Conservation (phyloP, 257 asterid genomes). For the Penstemon davidsonii region DNA sequence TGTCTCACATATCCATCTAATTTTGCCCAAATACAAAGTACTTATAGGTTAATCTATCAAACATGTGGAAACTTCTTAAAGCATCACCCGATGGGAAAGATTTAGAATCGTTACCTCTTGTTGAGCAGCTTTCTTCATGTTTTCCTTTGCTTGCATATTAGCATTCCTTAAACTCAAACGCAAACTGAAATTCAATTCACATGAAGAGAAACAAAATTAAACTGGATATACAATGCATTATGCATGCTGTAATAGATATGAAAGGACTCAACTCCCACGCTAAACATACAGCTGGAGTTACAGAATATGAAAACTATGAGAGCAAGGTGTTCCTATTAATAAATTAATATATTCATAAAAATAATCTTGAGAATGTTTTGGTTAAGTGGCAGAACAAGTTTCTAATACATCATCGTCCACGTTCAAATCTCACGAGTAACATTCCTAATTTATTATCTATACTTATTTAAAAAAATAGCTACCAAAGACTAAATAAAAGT, state of each 20-base stretch:
- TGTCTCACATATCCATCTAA: slow-evolving; percentile 8
- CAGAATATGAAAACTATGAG: no score
- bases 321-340: no score
- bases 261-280: slow-evolving; percentile 6
- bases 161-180: slow-evolving; percentile 70
- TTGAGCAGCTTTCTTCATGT: slow-evolving; percentile 77
- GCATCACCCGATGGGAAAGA: slow-evolving; percentile 7
- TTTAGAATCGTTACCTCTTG: slow-evolving; percentile 59
- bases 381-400: no score
- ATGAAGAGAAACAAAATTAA: background rate
- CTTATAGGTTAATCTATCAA: background rate
- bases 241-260: background rate
- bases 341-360: no score
- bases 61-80: background rate
- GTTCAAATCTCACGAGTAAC: no score
- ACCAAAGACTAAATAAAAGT: no score
- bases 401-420: no score
- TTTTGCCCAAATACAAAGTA: background rate
- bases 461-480: no score
- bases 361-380: no score
- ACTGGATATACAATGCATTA: slow-evolving; percentile 6
- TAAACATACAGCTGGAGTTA: background rate
- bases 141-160: slow-evolving; percentile 86
- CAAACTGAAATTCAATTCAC: slow-evolving; percentile 48
- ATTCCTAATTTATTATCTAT: no score